phyloP scores from a whole-genome alignment of 2,329 filamentous ascomycete genomes.

The Dryadomyces quercus-mongolicae region DNA sequence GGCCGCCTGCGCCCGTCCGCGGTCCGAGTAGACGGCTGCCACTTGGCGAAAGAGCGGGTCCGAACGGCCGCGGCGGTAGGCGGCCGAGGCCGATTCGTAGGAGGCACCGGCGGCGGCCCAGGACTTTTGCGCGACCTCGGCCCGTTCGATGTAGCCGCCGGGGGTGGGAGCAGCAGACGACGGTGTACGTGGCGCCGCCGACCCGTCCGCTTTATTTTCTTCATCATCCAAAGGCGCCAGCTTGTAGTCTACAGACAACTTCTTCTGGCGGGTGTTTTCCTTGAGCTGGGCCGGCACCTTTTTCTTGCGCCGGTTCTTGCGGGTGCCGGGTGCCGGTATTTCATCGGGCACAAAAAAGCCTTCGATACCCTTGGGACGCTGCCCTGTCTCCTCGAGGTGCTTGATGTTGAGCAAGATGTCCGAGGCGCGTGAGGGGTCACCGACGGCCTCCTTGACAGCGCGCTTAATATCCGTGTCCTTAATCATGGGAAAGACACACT shows the following conservation, averaged over 20 bases:
- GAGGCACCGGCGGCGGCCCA: constrained; percentile 13
- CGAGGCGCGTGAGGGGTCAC: constrained; percentile 57
- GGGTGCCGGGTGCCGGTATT: neutral
- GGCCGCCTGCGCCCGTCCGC: constrained; percentile 52
- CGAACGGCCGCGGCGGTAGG: constrained; percentile 43
- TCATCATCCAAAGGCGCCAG: constrained; percentile 25
- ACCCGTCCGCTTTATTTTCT: neutral
- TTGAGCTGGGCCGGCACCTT: constrained; percentile 23
- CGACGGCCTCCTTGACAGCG: constrained; percentile 53
- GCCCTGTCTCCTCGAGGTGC: constrained; percentile 57
- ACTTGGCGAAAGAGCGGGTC: constrained; percentile 64
- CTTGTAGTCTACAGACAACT: constrained; percentile 25
- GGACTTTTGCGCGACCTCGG: neutral
- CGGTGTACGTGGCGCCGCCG: too few species aligned
- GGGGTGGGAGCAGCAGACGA: too few species aligned
- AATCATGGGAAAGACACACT: constrained; percentile 59
- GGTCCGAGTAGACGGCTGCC: constrained; percentile 62
- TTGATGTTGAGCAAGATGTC: constrained; percentile 72
- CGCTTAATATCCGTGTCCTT: constrained; percentile 53
- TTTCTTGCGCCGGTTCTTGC: constrained; percentile 1
- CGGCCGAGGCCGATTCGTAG: constrained; percentile 25
- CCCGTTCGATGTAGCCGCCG: neutral
- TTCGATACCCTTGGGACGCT: constrained; percentile 64
- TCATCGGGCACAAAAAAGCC: constrained; percentile 54
- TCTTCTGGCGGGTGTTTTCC: constrained; percentile 18